phyloP scores from a whole-genome alignment of 2,329 filamentous ascomycete genomes.

The Paracamarosporium sp. region DNA sequence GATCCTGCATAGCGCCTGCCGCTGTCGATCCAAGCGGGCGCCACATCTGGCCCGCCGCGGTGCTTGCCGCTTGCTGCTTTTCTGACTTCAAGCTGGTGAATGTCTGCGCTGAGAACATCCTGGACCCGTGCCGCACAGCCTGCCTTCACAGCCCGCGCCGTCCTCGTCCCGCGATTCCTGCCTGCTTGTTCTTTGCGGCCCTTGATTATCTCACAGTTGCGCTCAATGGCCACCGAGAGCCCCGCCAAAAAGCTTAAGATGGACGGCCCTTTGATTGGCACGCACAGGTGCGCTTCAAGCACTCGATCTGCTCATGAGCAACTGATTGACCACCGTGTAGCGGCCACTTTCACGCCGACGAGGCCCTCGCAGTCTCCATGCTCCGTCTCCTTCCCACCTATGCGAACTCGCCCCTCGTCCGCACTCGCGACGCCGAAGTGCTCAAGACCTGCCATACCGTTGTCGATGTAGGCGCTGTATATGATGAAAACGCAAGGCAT shows the following conservation, averaged over 20 bases:
- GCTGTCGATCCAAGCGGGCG: constrained; percentile 2
- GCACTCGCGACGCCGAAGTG: constrained; percentile 82
- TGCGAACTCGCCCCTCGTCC: constrained; percentile 73
- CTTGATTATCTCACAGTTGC: constrained; percentile 4
- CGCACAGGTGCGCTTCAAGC: constrained; percentile 71
- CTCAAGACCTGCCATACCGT: constrained; percentile 90
- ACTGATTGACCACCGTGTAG: constrained; percentile 87
- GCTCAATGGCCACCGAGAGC: constrained; percentile 42
- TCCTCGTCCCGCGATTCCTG: neutral
- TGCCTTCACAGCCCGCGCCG: neutral
- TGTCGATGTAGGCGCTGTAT: constrained; percentile 96
- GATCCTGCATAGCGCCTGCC: constrained; percentile 22
- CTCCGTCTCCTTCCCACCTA: constrained; percentile 88
- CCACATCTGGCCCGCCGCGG: constrained; percentile 1
- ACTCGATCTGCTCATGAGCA: neutral
- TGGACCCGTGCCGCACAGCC: constrained; percentile 1
- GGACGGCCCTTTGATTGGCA: constrained; percentile 74
- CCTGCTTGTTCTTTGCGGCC: neutral
- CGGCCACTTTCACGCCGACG: constrained; percentile 98
- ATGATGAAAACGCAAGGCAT: constrained; percentile 76
- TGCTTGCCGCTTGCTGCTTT: neutral
- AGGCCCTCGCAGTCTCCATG: constrained; percentile 95
- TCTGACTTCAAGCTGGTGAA: constrained; percentile 14
- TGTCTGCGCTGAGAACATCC: constrained; percentile 20
- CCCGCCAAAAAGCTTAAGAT: constrained; percentile 84